Evolutionary conservation across 164 flowering plant species (phyloP).

Genomic region (Dillenia turbinata): DNA sequence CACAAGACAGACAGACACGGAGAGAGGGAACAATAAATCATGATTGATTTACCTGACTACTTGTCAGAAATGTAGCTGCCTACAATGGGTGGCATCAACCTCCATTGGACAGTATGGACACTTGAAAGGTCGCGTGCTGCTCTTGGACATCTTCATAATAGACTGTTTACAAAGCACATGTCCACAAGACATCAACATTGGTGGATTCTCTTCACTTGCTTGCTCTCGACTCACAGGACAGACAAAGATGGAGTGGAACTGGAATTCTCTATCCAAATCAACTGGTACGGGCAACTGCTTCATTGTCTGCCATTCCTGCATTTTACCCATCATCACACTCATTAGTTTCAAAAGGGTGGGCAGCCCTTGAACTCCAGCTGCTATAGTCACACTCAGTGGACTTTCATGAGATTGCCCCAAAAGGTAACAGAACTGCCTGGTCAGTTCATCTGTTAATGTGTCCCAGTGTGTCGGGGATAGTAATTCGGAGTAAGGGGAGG

Average conservation of each 20-base stretch:
- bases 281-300: conserved; percentile 78
- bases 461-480: conserved; percentile 57
- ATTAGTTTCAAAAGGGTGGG: conserved; percentile 69
- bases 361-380: conserved; percentile 70
- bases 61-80: conserved; percentile 56
- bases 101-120: conserved; percentile 85
- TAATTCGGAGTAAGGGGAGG: conserved; percentile 61
- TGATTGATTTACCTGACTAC: neutral
- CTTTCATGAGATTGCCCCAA: conserved; percentile 66
- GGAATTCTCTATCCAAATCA: conserved; percentile 66
- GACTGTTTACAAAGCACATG: conserved; percentile 85
- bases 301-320: conserved; percentile 74
- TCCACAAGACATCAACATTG: conserved; percentile 89
- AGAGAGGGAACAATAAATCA: conserved; percentile 1
- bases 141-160: conserved; percentile 68
- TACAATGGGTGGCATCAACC: conserved; percentile 44
- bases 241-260: conserved; percentile 80
- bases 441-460: conserved; percentile 48
- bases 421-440: conserved; percentile 55
- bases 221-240: conserved; percentile 86
- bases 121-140: conserved; percentile 59
- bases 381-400: conserved; percentile 59
- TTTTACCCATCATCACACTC: conserved; percentile 69
- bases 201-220: conserved; percentile 74
- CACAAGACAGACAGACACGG: conserved; percentile 2